phyloP scores from a whole-genome alignment of 139 green algal genomes.

The Volvox reticuliferus region DNA sequence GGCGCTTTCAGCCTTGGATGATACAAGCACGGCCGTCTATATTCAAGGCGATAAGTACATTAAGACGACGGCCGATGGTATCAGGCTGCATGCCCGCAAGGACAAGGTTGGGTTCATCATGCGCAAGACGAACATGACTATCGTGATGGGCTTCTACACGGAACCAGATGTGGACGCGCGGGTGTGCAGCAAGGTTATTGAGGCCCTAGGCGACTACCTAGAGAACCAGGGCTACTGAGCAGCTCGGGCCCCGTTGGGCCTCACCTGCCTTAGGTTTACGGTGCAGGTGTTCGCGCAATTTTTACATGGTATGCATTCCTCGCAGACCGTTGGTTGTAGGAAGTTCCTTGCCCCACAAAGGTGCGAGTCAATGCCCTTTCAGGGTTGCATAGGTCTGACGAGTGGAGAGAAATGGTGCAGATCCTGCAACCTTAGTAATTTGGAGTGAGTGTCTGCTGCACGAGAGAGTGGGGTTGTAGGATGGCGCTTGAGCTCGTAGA shows the following conservation, averaged over 20 bases:
- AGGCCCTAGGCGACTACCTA: conserved; percentile 82
- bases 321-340: too few species aligned
- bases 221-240: conserved; percentile 71
- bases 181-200: conserved; percentile 76
- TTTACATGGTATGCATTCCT: too few species aligned
- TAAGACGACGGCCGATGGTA: conserved; percentile 31
- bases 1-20: conserved; percentile 63
- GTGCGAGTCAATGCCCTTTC: too few species aligned
- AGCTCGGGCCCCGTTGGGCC: neutral
- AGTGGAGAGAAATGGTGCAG: too few species aligned
- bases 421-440: too few species aligned
- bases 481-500: too few species aligned
- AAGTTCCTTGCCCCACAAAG: too few species aligned
- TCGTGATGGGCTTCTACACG: conserved; percentile 81
- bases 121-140: conserved; percentile 74
- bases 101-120: conserved; percentile 72
- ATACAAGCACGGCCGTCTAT: conserved; percentile 6
- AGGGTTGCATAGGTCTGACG: too few species aligned
- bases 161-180: conserved; percentile 64
- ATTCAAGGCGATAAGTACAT: conserved; percentile 58
- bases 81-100: conserved; percentile 78
- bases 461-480: too few species aligned
- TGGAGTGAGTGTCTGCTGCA: too few species aligned
- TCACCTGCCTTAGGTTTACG: neutral
- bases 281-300: too few species aligned